phyloP scores from a whole-genome alignment of 2,329 filamentous ascomycete genomes.

The Davidsoniella australis region DNA sequence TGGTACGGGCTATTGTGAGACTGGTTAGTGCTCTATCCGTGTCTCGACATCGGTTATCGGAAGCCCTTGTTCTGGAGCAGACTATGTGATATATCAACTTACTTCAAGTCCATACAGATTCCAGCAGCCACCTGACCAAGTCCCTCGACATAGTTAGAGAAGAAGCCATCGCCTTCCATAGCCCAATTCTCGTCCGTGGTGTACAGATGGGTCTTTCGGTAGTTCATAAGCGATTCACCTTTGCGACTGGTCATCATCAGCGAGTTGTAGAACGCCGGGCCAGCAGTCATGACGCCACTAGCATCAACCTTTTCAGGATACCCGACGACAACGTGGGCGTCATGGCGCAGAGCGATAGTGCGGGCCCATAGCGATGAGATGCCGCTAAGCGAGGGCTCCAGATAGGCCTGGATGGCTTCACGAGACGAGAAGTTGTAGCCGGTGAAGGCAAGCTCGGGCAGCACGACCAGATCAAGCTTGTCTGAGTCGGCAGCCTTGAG shows the following conservation, averaged over 20 bases:
- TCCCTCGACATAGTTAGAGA: constrained; percentile 24
- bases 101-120: constrained; percentile 53
- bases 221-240: constrained; percentile 43
- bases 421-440: constrained; percentile 66
- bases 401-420: constrained; percentile 46
- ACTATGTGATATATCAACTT: constrained; percentile 14
- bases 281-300: constrained; percentile 29
- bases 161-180: constrained; percentile 37
- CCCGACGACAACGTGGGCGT: constrained; percentile 52
- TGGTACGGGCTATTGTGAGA: constrained; percentile 20
- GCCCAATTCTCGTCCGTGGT: constrained; percentile 43
- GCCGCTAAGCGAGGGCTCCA: constrained; percentile 50
- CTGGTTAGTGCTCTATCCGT: background rate
- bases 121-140: constrained; percentile 38
- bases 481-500: constrained; percentile 20
- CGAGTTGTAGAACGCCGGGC: constrained; percentile 38
- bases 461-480: constrained; percentile 43
- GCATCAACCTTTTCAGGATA: constrained; percentile 55
- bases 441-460: constrained; percentile 62
- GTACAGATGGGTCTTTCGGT: constrained; percentile 41
- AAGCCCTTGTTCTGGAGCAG: background rate
- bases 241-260: constrained; percentile 36
- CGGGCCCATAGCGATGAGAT: constrained; percentile 56
- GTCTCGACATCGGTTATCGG: background rate
- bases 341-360: constrained; percentile 44